Conservation (phyloP, 2,329 filamentous ascomycete genomes). For the Thielaviopsis euricoi region DNA sequence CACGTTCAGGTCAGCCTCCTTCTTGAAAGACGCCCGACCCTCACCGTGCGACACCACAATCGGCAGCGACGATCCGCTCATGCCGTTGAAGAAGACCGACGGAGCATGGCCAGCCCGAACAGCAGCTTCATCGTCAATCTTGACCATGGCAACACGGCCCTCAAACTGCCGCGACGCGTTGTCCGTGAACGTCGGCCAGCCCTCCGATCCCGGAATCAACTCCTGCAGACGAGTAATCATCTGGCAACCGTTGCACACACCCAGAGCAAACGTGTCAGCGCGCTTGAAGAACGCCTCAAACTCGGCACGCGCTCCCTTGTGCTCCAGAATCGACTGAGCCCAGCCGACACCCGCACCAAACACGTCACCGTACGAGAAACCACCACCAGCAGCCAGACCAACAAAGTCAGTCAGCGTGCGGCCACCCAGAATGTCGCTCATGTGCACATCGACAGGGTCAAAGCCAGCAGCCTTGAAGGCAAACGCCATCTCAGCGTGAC, state of each 20-base stretch:
- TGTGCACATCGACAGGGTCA: conserved; percentile 83
- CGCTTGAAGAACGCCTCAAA: conserved; percentile 78
- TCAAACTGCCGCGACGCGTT: conserved; percentile 85
- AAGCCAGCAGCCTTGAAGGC: conserved; percentile 87
- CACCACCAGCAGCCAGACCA: conserved; percentile 85
- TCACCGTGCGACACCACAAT: conserved; percentile 87
- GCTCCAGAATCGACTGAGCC: conserved; percentile 83
- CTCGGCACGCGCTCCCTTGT: conserved; percentile 56
- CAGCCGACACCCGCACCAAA: conserved; percentile 91
- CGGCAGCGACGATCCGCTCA: conserved; percentile 66
- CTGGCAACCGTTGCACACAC: conserved; percentile 96
- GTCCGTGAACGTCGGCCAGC: conserved; percentile 75
- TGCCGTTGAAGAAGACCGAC: conserved; percentile 80
- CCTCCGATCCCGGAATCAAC: conserved; percentile 66
- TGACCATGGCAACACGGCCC: conserved; percentile 67
- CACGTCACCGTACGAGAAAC: conserved; percentile 75
- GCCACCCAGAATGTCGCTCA: conserved; percentile 77
- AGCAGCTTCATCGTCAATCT: conserved; percentile 32
- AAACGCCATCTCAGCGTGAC: conserved; percentile 94
- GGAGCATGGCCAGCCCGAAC: conserved; percentile 23
- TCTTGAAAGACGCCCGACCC: conserved; percentile 61
- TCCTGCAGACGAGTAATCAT: conserved; percentile 68
- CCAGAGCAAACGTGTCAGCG: conserved; percentile 77
- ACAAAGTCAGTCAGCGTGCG: conserved; percentile 69
- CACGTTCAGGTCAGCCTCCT: conserved; percentile 31